Evolutionary conservation across 176 grass and related monocot species (phyloP).

Genomic region (Rhynchospora pubera): DNA sequence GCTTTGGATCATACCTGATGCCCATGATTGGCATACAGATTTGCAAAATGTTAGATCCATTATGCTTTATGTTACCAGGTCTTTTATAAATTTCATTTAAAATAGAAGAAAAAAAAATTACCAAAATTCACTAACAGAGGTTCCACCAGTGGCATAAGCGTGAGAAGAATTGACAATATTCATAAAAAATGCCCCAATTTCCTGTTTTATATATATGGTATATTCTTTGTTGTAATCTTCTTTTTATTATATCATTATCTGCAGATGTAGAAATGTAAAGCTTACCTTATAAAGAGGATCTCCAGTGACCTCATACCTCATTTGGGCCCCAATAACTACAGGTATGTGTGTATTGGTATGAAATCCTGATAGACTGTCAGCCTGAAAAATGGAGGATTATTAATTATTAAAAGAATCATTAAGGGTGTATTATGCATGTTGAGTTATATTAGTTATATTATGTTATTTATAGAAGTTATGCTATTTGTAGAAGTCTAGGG

Average conservation of each 20-base stretch:
- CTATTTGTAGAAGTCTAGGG: too few species aligned
- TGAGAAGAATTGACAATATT: slow-evolving; percentile 88
- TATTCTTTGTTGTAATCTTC: not conserved
- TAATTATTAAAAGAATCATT: not conserved
- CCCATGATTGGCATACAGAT: not conserved
- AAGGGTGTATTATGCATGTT: not conserved
- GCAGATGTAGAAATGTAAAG: not conserved
- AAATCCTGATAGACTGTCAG: slow-evolving; percentile 74
- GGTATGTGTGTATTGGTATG: slow-evolving; percentile 95
- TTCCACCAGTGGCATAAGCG: slow-evolving; percentile 79
- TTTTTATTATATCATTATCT: not conserved
- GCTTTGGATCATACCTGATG: slow-evolving; percentile 65
- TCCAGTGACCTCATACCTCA: slow-evolving; percentile 82
- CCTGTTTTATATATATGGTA: slow-evolving; percentile 29
- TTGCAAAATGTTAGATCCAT: slow-evolving; percentile 9
- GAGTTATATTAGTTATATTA: too few species aligned
- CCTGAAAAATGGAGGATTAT: slow-evolving; percentile 29
- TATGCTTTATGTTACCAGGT: not conserved
- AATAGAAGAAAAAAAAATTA: slow-evolving; percentile 15
- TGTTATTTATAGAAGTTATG: too few species aligned
- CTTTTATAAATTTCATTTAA: not conserved
- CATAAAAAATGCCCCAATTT: slow-evolving; percentile 78
- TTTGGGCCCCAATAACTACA: slow-evolving; percentile 71
- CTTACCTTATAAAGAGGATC: slow-evolving; percentile 95
- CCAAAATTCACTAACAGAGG: slow-evolving; percentile 91